phyloP scores from a whole-genome alignment of 2,329 filamentous ascomycete genomes.

The Sclerotinia sclerotiorum region DNA sequence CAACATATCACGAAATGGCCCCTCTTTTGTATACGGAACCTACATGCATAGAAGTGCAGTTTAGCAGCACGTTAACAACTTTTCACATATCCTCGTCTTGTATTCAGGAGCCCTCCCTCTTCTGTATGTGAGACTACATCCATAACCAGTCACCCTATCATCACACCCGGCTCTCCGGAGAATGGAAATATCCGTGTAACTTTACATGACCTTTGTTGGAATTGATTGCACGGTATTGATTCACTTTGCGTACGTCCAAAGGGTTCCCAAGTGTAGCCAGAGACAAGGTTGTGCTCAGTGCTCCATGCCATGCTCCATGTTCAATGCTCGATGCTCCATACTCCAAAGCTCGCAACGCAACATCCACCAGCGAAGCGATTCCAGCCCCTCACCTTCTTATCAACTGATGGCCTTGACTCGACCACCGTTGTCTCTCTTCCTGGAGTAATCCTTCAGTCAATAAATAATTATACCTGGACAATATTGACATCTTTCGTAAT shows the following conservation, averaged over 20 bases:
- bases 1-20: conserved; percentile 10
- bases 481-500: neutral
- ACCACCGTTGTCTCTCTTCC: neutral
- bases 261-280: conserved; percentile 9
- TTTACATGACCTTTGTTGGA: conserved; percentile 12
- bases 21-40: conserved; percentile 19
- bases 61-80: neutral
- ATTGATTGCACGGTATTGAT: conserved; percentile 15
- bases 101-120: neutral
- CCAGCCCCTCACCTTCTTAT: conserved; percentile 17
- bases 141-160: conserved; percentile 16
- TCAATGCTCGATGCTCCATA: no score
- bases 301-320: neutral
- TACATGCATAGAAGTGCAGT: conserved; percentile 20
- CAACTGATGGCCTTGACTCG: conserved; percentile 7
- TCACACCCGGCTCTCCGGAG: conserved; percentile 15
- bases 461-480: neutral
- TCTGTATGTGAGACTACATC: neutral
- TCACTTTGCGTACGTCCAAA: conserved; percentile 1
- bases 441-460: conserved; percentile 11
- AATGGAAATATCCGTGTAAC: conserved; percentile 18
- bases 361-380: conserved; percentile 4
- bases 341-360: neutral
- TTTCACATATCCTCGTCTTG: conserved; percentile 8
- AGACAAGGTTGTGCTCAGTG: conserved; percentile 2